phyloP scores from a whole-genome alignment of 345 rosid genomes.

The Durio zibethinus region DNA sequence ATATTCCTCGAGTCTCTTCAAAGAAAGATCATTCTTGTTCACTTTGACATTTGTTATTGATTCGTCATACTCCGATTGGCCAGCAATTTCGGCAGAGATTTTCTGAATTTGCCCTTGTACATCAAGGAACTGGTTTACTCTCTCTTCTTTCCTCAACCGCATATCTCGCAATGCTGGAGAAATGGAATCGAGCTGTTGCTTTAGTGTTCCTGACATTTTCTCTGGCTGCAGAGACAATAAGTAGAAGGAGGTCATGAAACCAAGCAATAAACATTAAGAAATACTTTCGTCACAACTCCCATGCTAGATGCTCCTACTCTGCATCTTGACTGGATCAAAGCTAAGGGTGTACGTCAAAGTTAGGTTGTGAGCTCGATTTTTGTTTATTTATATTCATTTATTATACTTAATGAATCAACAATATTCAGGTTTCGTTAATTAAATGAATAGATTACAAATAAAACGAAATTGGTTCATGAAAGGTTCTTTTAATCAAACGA shows the following conservation, averaged over 20 bases:
- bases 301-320: neutral
- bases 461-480: no score
- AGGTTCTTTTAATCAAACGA: no score
- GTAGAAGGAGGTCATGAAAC: neutral
- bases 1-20: constrained; percentile 87
- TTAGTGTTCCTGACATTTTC: constrained; percentile 79
- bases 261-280: neutral
- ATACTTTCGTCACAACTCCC: neutral
- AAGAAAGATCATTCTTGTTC: constrained; percentile 80
- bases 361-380: no score
- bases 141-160: constrained; percentile 82
- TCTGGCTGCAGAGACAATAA: constrained; percentile 61
- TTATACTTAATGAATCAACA: no score
- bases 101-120: constrained; percentile 82
- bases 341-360: no score
- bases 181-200: constrained; percentile 84
- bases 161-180: constrained; percentile 87
- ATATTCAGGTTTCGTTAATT: no score
- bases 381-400: no score
- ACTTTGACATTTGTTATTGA: constrained; percentile 51
- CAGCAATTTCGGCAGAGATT: constrained; percentile 85
- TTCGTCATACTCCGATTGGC: constrained; percentile 68
- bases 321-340: neutral
- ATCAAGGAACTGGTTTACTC: constrained; percentile 65
- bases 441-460: no score